phyloP scores from a whole-genome alignment of 2,329 filamentous ascomycete genomes.

The Thielaviopsis euricoi region DNA sequence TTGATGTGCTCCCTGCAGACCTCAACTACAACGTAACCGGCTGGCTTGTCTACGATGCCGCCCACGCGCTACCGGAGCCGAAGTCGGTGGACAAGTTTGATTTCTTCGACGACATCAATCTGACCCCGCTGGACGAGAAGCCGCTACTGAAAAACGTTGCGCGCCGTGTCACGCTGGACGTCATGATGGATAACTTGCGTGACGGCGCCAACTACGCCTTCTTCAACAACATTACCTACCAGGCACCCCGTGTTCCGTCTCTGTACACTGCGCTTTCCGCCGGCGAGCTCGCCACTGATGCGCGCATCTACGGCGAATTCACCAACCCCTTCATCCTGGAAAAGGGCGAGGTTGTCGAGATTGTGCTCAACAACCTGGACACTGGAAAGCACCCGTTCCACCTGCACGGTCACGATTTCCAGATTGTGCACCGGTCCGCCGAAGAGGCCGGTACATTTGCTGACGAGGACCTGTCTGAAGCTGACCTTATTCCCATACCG shows the following conservation, averaged over 20 bases:
- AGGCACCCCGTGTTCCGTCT: conserved; percentile 57
- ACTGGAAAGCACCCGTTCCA: conserved; percentile 59
- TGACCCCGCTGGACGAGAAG: conserved; percentile 53
- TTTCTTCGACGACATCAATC: conserved; percentile 51
- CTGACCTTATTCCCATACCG: conserved; percentile 35
- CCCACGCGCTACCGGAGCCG: conserved; percentile 30
- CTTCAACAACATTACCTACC: conserved; percentile 67
- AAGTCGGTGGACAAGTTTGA: conserved; percentile 43
- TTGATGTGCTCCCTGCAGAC: conserved; percentile 47
- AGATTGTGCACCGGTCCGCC: conserved; percentile 42
- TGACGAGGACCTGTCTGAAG: conserved; percentile 26
- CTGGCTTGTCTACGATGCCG: conserved; percentile 42
- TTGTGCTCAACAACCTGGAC: conserved; percentile 65
- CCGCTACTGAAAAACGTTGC: conserved; percentile 44
- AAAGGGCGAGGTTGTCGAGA: conserved; percentile 51
- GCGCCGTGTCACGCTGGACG: conserved; percentile 43
- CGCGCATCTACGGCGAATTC: conserved; percentile 47
- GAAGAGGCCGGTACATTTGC: conserved; percentile 42
- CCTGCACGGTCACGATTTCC: conserved; percentile 62
- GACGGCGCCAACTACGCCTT: conserved; percentile 47
- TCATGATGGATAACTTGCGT: conserved; percentile 44
- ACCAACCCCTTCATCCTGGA: conserved; percentile 52
- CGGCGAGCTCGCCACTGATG: conserved; percentile 40
- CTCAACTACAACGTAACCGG: conserved; percentile 54
- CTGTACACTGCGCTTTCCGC: conserved; percentile 59